Evolutionary conservation across 176 grass and related monocot genomes (phyloP), one percentile per base, ranked within the genome.

Genomic region (Themeda triandra): DNA sequence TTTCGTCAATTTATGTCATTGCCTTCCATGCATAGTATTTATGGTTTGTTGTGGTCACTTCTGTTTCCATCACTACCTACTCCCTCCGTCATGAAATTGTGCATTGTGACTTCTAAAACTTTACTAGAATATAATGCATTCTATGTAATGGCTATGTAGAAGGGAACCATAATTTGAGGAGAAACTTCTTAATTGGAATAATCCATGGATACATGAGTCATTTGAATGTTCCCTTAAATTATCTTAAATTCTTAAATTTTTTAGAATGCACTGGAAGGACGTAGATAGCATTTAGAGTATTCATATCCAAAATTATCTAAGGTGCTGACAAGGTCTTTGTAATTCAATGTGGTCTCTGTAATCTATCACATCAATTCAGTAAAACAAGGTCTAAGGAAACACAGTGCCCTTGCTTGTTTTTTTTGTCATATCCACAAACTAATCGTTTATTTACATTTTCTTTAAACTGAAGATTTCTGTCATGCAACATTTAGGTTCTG

Each of bases 361-460:
- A 32, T 80, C 19, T 41, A 80, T 80, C 39, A 48, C 18, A 23
- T 33, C 62, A 12, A n/a, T n/a, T n/a, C n/a, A n/a, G n/a, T n/a
- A n/a, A 49, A n/a, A 66, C 62, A 49, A 15, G 19, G 77, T 0
- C 40, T 58, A 56, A 17, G 28, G 79, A 71, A 76, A 65, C 77
- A 15, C 72, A 15, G 3, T n/a, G 15, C 51, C 11, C 19, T 80
- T 88, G 1, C 64, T 85, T 31, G 19, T 4, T 11, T 78, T 53
- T 51, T 48, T 53, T 51, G 46, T 51, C 46, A 18, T 51, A 51
- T 18, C 17, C 15, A 51, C 19, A 67, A 58, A 82, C 49, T 37
- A 82, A 29, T 88, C 6, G 31, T 66, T 79, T 92, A 31, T 15
- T 42, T 67, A 35, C 7, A 51, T 70, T 80, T 77, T 63, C 13